Conservation (phyloP, 2,329 filamentous ascomycete genomes). For the Leptographium lundbergii region DNA sequence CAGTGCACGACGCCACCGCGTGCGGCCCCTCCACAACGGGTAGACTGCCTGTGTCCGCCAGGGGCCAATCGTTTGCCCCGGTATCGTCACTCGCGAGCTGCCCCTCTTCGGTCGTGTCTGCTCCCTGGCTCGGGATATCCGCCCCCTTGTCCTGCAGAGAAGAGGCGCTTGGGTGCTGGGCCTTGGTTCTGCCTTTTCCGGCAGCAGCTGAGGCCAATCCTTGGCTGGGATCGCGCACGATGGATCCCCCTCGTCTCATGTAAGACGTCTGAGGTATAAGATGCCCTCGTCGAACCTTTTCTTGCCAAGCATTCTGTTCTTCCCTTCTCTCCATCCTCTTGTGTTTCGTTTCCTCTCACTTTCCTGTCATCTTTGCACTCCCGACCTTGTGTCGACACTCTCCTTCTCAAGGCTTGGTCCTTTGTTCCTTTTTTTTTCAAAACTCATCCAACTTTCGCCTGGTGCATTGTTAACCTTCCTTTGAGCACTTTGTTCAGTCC, state of each 20-base stretch:
- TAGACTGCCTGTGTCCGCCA: not conserved
- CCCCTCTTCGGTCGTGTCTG: not conserved
- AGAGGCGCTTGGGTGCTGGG: not conserved
- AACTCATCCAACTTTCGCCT: conserved; percentile 19
- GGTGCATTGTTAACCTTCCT: conserved; percentile 25
- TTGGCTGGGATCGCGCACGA: not conserved
- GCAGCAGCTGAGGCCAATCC: not conserved
- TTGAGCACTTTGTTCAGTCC: conserved; percentile 13
- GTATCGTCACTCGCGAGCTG: not conserved
- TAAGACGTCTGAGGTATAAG: conserved; percentile 1
- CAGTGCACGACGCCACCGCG: not conserved
- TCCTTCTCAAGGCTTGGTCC: conserved; percentile 24
- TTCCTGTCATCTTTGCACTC: conserved; percentile 3
- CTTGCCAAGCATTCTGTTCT: conserved; percentile 1
- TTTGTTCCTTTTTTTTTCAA: conserved; percentile 15
- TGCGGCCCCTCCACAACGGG: not conserved
- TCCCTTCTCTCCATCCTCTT: not conserved
- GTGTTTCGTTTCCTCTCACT: not conserved
- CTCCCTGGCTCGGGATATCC: not conserved
- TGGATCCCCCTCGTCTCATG: not conserved
- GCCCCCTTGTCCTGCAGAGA: not conserved
- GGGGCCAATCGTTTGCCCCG: not conserved
- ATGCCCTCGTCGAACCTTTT: not conserved
- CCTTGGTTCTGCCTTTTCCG: not conserved
- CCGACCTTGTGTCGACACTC: conserved; percentile 4